These are phyloP conservation scores for Eutypella sp. DNA, from an alignment of 2,329 filamentous ascomycete species.

Conservation along the genomic window DNA sequence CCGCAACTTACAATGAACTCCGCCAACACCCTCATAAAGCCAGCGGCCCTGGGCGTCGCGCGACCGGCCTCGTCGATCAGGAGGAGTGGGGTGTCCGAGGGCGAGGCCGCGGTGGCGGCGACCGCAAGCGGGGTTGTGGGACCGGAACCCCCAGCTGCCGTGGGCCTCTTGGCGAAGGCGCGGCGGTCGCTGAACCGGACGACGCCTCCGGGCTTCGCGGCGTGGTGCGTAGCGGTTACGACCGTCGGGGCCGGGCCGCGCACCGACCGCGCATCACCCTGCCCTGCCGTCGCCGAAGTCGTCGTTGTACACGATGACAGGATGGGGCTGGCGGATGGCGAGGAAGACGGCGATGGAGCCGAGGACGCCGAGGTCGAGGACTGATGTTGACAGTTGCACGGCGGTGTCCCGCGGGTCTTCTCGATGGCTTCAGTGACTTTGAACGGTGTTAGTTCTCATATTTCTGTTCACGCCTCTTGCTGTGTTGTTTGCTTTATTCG, in stretches of 20 bases:
- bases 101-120: constrained; percentile 5
- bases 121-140: too few relatives aligned
- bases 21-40: constrained; percentile 70
- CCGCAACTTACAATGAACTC: constrained; percentile 58
- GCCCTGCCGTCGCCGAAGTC: too few relatives aligned
- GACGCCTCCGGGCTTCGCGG: constrained; percentile 6
- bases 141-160: too few relatives aligned
- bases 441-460: not conserved
- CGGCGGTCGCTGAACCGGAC: constrained; percentile 17
- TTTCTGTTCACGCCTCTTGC: not conserved
- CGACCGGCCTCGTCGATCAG: constrained; percentile 65
- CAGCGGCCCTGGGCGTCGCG: constrained; percentile 62
- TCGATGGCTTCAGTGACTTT: not conserved
- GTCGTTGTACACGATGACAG: too few relatives aligned
- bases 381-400: not conserved
- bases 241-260: not conserved
- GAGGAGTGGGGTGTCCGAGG: constrained; percentile 46
- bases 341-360: not conserved
- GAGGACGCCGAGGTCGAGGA: too few relatives aligned
- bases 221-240: not conserved
- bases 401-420: not conserved
- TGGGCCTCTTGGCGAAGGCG: constrained; percentile 5
- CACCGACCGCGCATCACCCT: too few relatives aligned
- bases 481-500: not conserved
- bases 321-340: too few relatives aligned